Conservation (phyloP, 2,329 filamentous ascomycete species). For the Claviceps maximensis region DNA sequence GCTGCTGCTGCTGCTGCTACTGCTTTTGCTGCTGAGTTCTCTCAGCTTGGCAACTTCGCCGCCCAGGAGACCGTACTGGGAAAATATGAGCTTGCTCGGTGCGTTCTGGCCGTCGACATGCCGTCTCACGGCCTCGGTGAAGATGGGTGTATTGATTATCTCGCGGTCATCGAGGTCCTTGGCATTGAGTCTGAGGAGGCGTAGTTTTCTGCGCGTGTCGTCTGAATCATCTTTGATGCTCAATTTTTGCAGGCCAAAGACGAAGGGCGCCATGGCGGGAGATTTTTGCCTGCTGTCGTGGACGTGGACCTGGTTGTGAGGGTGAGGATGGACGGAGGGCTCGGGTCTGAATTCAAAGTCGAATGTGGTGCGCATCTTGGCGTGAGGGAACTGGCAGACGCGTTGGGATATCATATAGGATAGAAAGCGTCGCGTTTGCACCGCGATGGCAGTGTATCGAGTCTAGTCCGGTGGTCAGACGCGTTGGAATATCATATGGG, state of each 20-base stretch:
- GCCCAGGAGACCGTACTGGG: conserved; percentile 12
- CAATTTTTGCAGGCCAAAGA: not conserved
- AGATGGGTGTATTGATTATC: conserved; percentile 8
- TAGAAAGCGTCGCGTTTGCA: no score
- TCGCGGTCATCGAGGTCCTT: conserved; percentile 6
- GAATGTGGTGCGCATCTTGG: no score
- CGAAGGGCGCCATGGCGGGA: not conserved
- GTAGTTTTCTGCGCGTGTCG: not conserved
- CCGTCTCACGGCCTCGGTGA: conserved; percentile 8
- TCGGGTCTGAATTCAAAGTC: no score
- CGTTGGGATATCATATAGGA: no score
- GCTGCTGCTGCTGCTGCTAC: not conserved
- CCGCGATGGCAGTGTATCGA: no score
- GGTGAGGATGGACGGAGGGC: no score
- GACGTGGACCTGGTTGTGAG: no score
- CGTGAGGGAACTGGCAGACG: no score
- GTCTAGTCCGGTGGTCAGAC: no score
- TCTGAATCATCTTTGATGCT: not conserved
- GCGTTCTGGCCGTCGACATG: not conserved
- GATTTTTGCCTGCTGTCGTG: no score
- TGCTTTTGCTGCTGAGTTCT: not conserved
- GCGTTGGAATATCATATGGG: no score
- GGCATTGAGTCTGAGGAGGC: not conserved
- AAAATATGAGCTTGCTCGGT: not conserved
- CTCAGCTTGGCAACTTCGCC: conserved; percentile 2